Evolutionary conservation across 257 asterid genomes (phyloP).

Genomic region (Petunia axillaris): DNA sequence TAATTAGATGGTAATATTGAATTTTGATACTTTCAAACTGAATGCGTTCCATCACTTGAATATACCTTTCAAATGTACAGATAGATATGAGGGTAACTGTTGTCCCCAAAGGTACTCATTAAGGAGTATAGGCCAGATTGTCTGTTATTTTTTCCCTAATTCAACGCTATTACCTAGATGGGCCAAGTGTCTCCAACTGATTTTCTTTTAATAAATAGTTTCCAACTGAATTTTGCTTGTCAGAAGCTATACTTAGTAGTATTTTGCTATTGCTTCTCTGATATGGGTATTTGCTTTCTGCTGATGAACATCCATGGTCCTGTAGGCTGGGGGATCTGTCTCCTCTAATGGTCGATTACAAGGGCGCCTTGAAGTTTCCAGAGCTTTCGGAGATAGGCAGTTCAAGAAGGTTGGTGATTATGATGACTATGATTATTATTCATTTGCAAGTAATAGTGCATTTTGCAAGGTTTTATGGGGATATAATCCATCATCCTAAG

Average conservation of each 20-base stretch:
- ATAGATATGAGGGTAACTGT: background rate
- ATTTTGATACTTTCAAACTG: conserved; percentile 8
- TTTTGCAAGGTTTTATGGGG: background rate
- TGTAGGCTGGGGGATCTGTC: conserved; percentile 88
- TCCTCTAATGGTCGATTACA: conserved; percentile 87
- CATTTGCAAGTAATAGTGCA: conserved; percentile 4
- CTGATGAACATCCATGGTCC: conserved; percentile 31
- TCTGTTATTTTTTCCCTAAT: background rate
- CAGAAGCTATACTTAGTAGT: background rate
- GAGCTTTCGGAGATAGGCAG: conserved; percentile 93
- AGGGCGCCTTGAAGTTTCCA: conserved; percentile 93
- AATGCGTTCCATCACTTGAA: background rate
- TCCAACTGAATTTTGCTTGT: background rate
- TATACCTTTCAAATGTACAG: background rate
- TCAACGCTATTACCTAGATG: background rate
- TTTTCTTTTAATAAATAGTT: background rate
- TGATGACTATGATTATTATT: background rate
- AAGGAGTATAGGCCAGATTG: background rate
- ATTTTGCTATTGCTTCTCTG: background rate
- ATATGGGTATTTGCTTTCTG: background rate
- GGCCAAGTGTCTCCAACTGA: background rate
- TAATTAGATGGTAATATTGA: background rate
- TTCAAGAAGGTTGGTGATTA: conserved; percentile 74
- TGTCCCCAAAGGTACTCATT: background rate
- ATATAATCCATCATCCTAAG: background rate